A percentile compares a stretch with the other conserved stretches of the same genome.
phyloP scores from a whole-genome alignment of 306 rosid genomes.

The Crotalaria pallida region DNA sequence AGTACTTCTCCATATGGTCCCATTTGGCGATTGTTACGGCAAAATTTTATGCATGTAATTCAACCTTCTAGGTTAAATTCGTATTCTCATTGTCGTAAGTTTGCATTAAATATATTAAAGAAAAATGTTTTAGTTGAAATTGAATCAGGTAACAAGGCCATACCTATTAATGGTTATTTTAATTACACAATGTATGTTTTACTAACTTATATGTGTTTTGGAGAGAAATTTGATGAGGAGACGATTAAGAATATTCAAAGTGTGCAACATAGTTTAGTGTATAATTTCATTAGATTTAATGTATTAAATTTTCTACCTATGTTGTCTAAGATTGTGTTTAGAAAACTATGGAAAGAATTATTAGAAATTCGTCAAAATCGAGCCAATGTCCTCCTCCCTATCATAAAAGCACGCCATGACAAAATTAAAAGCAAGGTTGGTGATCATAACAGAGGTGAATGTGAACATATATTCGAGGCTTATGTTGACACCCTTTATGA shows the following conservation, averaged over 20 bases:
- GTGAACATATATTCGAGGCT: conserved; percentile 2
- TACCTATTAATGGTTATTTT: conserved; percentile 26
- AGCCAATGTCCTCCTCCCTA: conserved; percentile 26
- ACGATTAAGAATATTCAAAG: conserved; percentile 9
- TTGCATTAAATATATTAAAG: conserved; percentile 18
- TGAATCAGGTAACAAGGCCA: background rate
- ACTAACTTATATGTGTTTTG: conserved; percentile 34
- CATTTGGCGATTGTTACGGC: conserved; percentile 42
- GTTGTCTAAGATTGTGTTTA: conserved; percentile 35
- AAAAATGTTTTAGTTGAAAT: conserved; percentile 4
- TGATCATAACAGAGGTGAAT: background rate
- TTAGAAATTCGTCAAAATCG: conserved; percentile 31
- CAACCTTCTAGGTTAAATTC: conserved; percentile 34
- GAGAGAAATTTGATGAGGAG: conserved; percentile 28
- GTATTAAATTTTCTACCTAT: conserved; percentile 38
- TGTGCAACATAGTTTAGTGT: conserved; percentile 16
- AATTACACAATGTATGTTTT: conserved; percentile 28
- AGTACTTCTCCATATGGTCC: conserved; percentile 38
- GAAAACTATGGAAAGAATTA: conserved; percentile 34
- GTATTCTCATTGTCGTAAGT: conserved; percentile 35
- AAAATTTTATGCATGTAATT: conserved; percentile 32
- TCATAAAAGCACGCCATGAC: conserved; percentile 38
- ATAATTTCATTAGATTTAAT: conserved; percentile 37
- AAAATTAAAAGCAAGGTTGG: background rate
- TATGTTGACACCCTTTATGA: conserved; percentile 50